Evolutionary conservation across 441 rosid genomes (phyloP).

Genomic region (Pelargonium australe): DNA sequence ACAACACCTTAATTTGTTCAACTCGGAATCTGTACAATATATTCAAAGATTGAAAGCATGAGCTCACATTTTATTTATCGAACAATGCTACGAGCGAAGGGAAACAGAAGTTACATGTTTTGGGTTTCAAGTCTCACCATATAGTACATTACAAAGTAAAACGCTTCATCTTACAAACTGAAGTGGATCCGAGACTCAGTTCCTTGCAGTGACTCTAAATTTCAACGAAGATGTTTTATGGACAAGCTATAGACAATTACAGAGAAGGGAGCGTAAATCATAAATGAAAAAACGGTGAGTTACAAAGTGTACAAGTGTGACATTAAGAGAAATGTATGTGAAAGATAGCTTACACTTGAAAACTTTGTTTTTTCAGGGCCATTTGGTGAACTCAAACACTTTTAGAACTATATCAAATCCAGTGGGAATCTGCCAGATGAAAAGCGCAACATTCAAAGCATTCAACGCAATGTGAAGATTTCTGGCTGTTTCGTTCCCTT

Average conservation of each 20-base stretch:
- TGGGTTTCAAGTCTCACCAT: too few relatives aligned
- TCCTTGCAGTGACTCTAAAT: background rate
- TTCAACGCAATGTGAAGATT: constrained; percentile 78
- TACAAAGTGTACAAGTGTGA: background rate
- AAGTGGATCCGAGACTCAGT: background rate
- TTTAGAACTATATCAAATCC: constrained; percentile 67
- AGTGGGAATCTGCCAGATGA: constrained; percentile 71
- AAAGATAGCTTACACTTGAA: background rate
- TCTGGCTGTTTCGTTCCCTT: constrained; percentile 71
- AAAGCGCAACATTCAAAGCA: constrained; percentile 52
- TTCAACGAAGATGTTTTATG: background rate
- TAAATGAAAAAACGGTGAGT: background rate
- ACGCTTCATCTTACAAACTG: background rate
- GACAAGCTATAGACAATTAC: background rate
- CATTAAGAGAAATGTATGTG: background rate
- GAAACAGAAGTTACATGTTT: too few relatives aligned
- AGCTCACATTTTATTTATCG: too few relatives aligned
- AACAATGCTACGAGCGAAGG: too few relatives aligned
- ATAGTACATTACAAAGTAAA: background rate
- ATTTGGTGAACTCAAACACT: constrained; percentile 73
- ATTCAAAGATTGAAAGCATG: too few relatives aligned
- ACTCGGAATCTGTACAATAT: too few relatives aligned
- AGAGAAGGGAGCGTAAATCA: background rate
- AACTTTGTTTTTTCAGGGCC: constrained; percentile 50
- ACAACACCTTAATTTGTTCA: too few relatives aligned